A percentile compares a stretch with the other conserved stretches of the same genome.
These are phyloP conservation scores for Phytopythium mirpurense DNA, from an alignment of 352 stramenopile genomes.

Conservation along the genomic window DNA sequence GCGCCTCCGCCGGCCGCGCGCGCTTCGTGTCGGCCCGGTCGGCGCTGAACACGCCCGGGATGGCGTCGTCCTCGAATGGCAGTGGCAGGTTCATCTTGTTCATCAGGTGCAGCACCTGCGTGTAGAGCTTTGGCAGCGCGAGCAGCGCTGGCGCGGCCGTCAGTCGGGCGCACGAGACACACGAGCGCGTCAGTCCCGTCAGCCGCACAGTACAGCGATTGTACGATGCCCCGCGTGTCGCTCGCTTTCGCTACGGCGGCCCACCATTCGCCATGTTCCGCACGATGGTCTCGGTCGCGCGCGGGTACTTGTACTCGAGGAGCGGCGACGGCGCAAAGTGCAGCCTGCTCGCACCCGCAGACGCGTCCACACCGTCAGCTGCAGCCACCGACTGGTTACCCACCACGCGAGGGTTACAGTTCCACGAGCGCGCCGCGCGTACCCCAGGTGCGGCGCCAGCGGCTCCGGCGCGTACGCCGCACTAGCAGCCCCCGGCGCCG, in stretches of 20 bases:
- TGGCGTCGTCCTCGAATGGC: conserved; percentile 68
- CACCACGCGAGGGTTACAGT: too few relatives aligned
- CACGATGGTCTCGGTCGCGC: conserved; percentile 66
- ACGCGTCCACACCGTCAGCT: too few relatives aligned
- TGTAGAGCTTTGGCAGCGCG: conserved; percentile 84
- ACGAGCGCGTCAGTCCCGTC: neutral
- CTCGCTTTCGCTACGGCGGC: conserved; percentile 2
- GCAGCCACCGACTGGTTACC: too few relatives aligned
- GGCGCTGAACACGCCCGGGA: conserved; percentile 49
- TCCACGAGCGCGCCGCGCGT: too few relatives aligned
- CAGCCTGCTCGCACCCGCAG: conserved; percentile 30
- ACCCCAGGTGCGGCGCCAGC: conserved; percentile 75
- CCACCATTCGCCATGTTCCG: conserved; percentile 86
- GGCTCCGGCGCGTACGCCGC: conserved; percentile 26
- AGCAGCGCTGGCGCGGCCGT: conserved; percentile 52
- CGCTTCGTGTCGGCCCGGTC: neutral
- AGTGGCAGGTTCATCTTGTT: conserved; percentile 90
- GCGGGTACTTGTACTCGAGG: conserved; percentile 87
- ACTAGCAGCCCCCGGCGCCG: neutral
- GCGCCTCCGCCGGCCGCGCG: neutral
- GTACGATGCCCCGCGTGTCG: too few relatives aligned
- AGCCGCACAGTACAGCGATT: too few relatives aligned
- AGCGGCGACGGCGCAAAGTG: conserved; percentile 79
- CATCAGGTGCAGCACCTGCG: conserved; percentile 89
- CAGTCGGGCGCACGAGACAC: neutral